Conservation (phyloP, 73 alveolate species). For the Chromera velia region DNA sequence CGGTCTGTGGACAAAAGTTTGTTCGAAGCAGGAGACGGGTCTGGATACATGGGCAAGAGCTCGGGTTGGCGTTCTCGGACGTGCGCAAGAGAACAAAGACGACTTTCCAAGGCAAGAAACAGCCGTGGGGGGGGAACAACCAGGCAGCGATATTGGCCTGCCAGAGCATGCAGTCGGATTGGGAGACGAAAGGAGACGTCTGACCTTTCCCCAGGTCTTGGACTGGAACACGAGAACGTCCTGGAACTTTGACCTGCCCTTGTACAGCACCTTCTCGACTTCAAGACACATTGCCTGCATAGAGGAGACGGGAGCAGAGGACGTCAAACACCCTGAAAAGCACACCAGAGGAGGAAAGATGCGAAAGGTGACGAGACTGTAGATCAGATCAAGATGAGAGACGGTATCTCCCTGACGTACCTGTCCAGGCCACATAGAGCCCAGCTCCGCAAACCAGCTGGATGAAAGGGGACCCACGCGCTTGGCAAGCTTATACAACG, state of each 20-base stretch:
- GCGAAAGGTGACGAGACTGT: too few species aligned
- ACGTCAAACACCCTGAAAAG: too few species aligned
- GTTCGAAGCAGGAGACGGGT: too few species aligned
- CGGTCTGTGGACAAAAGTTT: too few species aligned
- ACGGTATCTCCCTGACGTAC: too few species aligned
- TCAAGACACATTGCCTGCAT: background rate
- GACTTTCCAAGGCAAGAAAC: background rate
- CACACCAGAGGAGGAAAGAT: too few species aligned
- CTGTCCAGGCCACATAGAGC: background rate
- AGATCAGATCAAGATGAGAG: too few species aligned
- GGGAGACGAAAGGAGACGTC: background rate
- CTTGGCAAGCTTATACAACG: background rate
- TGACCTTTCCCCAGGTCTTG: background rate
- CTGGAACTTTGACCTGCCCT: conserved; percentile 26
- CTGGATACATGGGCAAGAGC: background rate
- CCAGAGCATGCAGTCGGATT: background rate
- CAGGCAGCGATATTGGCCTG: background rate
- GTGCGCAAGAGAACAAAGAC: background rate
- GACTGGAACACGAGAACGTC: conserved; percentile 27
- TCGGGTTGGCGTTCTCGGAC: background rate
- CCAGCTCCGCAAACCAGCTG: background rate
- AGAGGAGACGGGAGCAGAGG: too few species aligned
- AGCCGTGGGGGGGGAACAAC: background rate
- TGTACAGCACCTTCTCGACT: conserved; percentile 37
- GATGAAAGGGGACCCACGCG: background rate